A percentile compares a stretch with the other conserved stretches of the same genome.
Evolutionary conservation across 1,284 basidiomycete species (phyloP).

Genomic region (Exobasidium cylindrosporum): DNA sequence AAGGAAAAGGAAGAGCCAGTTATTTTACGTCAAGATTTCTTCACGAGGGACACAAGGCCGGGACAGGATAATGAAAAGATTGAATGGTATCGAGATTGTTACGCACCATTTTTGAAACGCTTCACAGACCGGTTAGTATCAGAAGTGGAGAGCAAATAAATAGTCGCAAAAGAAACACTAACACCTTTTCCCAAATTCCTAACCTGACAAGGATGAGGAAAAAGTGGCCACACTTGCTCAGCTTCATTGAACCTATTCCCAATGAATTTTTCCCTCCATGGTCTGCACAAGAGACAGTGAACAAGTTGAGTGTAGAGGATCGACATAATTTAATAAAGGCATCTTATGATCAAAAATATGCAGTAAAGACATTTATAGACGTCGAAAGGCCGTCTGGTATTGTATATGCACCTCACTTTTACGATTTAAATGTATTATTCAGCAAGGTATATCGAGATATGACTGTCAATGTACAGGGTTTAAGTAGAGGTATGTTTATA

Average conservation of each 20-base stretch:
- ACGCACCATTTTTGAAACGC: slow-evolving; percentile 38
- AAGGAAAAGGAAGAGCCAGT: slow-evolving; percentile 67
- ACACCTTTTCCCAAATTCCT: slow-evolving; percentile 5
- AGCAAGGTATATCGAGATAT: slow-evolving; percentile 35
- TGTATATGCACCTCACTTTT: slow-evolving; percentile 52
- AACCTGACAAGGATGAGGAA: slow-evolving; percentile 10
- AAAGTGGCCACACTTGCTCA: slow-evolving; percentile 13
- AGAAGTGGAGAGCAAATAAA: too few relatives aligned
- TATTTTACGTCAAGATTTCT: slow-evolving; percentile 81
- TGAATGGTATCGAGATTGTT: slow-evolving; percentile 53
- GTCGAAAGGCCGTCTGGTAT: slow-evolving; percentile 28
- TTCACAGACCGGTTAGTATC: slow-evolving; percentile 25
- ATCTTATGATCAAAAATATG: slow-evolving; percentile 29
- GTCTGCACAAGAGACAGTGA: slow-evolving; percentile 19
- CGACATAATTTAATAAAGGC: slow-evolving; percentile 20
- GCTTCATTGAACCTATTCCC: slow-evolving; percentile 51
- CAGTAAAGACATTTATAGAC: slow-evolving; percentile 27
- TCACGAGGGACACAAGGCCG: slow-evolving; percentile 60
- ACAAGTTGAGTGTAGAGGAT: slow-evolving; percentile 3
- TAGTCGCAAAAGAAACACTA: not conserved
- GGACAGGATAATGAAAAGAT: slow-evolving; percentile 28
- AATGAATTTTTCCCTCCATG: slow-evolving; percentile 53
- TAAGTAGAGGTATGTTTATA: slow-evolving; percentile 47
- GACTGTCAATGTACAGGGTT: slow-evolving; percentile 52
- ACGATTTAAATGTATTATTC: slow-evolving; percentile 54